These are phyloP conservation scores for Russula brevipes DNA, from an alignment of 768 basidiomycete species.

Conservation along the genomic window DNA sequence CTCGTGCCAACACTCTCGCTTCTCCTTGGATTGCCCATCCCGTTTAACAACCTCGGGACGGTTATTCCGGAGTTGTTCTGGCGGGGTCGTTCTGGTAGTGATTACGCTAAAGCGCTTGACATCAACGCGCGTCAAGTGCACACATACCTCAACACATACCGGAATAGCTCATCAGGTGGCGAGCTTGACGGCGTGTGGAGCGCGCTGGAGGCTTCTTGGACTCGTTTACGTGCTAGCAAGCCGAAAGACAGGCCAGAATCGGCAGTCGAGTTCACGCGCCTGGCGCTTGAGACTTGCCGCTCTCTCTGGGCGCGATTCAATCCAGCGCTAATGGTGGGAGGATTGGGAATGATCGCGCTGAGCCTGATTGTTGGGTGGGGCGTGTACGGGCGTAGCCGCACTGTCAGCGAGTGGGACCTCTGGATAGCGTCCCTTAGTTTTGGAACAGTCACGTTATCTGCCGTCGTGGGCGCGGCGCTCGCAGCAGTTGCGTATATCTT, in stretches of 20 bases:
- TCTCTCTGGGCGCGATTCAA: conserved; percentile 96
- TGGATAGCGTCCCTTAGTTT: conserved; percentile 34
- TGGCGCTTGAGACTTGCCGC: conserved; percentile 67
- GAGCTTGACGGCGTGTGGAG: conserved; percentile 70
- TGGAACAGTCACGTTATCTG: conserved; percentile 2
- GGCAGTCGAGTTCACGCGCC: conserved; percentile 48
- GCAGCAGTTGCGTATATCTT: background rate
- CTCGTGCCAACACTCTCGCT: conserved; percentile 84
- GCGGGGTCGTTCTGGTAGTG: conserved; percentile 38
- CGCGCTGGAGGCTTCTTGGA: conserved; percentile 36
- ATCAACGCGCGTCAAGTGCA: conserved; percentile 73
- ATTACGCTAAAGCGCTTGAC: conserved; percentile 55
- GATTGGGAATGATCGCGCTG: conserved; percentile 56
- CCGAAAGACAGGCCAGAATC: conserved; percentile 20
- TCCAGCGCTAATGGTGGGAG: conserved; percentile 65
- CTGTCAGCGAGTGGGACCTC: conserved; percentile 38
- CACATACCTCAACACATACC: conserved; percentile 72
- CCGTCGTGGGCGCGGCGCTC: conserved; percentile 8
- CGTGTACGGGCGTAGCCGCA: conserved; percentile 47
- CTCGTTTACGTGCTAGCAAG: background rate
- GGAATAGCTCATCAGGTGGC: conserved; percentile 56
- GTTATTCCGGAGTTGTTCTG: conserved; percentile 90
- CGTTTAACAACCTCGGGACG: conserved; percentile 90
- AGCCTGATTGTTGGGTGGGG: conserved; percentile 52
- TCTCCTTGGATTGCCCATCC: conserved; percentile 87